A percentile compares a stretch with the other conserved stretches of the same genome.
Evolutionary conservation across 1,284 basidiomycete genomes (phyloP).

Genomic region (Polyporus tsugae): DNA sequence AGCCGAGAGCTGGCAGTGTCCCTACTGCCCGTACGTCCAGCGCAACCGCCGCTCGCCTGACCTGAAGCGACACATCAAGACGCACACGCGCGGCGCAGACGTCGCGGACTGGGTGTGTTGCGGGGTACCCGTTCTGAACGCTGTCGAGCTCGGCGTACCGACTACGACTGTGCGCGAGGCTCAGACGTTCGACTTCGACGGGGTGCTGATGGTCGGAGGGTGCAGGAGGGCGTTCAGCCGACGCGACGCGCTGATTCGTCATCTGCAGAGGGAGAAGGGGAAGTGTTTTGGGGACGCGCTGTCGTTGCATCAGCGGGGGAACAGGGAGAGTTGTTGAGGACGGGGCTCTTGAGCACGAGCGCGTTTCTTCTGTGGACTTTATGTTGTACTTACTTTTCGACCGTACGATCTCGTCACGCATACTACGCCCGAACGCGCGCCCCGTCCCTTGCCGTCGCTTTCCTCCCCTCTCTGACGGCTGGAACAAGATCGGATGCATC

Average conservation of each 20-base stretch:
- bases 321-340: not conserved
- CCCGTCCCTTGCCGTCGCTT: too few relatives aligned
- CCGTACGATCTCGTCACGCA: too few relatives aligned
- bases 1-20: conserved; percentile 13
- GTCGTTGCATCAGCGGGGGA: conserved; percentile 2
- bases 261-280: conserved; percentile 55
- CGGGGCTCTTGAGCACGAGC: too few relatives aligned
- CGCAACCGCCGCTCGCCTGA: conserved; percentile 56
- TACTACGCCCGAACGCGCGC: too few relatives aligned
- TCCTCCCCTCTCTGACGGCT: too few relatives aligned
- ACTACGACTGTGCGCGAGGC: conserved; percentile 37
- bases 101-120: conserved; percentile 46
- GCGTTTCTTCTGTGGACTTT: too few relatives aligned
- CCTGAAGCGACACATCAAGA: conserved; percentile 59
- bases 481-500: too few relatives aligned
- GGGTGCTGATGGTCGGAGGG: conserved; percentile 54
- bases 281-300: conserved; percentile 45
- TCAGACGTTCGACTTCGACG: conserved; percentile 42
- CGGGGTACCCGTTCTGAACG: conserved; percentile 51
- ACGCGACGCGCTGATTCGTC: conserved; percentile 64
- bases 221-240: conserved; percentile 61
- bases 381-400: too few relatives aligned
- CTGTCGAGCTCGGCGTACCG: conserved; percentile 36
- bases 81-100: conserved; percentile 50
- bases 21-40: conserved; percentile 35